Conservation (phyloP, 2,329 filamentous ascomycete species). For the Dactylellina parvicollis region DNA sequence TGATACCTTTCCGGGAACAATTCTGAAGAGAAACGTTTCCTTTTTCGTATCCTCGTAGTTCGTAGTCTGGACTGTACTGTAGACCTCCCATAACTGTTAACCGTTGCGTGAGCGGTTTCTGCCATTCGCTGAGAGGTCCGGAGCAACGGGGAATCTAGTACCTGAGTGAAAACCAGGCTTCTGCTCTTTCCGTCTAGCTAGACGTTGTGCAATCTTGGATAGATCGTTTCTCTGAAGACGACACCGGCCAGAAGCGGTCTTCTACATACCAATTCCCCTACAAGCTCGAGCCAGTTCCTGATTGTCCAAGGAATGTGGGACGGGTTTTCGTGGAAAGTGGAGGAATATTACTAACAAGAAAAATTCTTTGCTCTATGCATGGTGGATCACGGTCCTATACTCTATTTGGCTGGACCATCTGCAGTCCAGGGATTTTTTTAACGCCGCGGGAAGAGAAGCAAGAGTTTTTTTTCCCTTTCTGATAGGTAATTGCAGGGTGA, state of each 20-base stretch:
- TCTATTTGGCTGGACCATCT: conserved; percentile 52
- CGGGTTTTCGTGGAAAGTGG: conserved; percentile 27
- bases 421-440: conserved; percentile 25
- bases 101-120: conserved; percentile 50
- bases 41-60: conserved; percentile 53
- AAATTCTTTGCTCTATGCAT: conserved; percentile 34
- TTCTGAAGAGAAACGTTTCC: conserved; percentile 53
- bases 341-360: conserved; percentile 29
- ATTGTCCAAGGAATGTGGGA: conserved; percentile 37
- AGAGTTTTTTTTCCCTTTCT: conserved; percentile 19
- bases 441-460: conserved; percentile 14
- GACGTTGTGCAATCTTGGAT: conserved; percentile 26
- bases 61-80: conserved; percentile 30
- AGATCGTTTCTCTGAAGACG: conserved; percentile 8
- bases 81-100: conserved; percentile 29
- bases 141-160: conserved; percentile 7
- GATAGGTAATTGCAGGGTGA: conserved; percentile 53
- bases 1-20: conserved; percentile 51
- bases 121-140: conserved; percentile 35
- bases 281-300: conserved; percentile 32
- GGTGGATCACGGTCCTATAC: conserved; percentile 51
- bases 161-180: conserved; percentile 40
- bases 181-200: conserved; percentile 4
- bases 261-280: conserved; percentile 27
- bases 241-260: conserved; percentile 41